Evolutionary conservation across 805 yeast genomes (phyloP), one percentile per base, ranked within the genome.

Genomic region (Debaryomyces castellii): DNA sequence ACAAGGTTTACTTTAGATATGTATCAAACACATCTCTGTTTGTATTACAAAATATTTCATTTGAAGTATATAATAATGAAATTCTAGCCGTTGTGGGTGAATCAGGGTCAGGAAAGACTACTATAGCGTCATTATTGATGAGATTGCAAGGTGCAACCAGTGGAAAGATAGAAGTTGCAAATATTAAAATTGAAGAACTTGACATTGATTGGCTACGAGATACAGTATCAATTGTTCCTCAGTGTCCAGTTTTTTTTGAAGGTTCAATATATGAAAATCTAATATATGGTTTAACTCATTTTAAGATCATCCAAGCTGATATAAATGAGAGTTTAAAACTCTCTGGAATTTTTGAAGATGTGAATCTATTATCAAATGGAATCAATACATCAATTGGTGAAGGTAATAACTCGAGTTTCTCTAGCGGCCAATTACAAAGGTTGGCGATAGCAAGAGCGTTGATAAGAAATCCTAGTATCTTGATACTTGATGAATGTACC

Each of bases 61-160:
- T 85, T 25, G 36, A 47, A 0, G 59, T 91, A 1, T 23, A 55
- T 0, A 54, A 66, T 9, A 78, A 80, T 16, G 79, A 81, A 45
- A 69, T 78, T 0, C 69, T 86, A 17, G 94, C 88, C 0, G 63
- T 94, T 1, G 80, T 84, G 3, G 99, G 99, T 0, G 81, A 78
- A 28, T 88, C 97, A 1, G 99, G 99, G 0, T 77, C 85, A 11
- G 99, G 99, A 0, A 94, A 94, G 63, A 86, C 97, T 0, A 89
- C 98, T 0, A 50, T 92, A 1, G 64, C 81, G 0, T 69, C 75
- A 1, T 53, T 91, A 10, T 51, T 91, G 0, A 63, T 82, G 1
- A 69, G 85, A 41, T 62, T 91, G 1, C 81, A 81, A 48, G 60
- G 60, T 1, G 66, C 73, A 2, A 52, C 64, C 2, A 51, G 64